phyloP scores from a whole-genome alignment of 2,329 filamentous ascomycete species.

The Colletotrichum godetiae region DNA sequence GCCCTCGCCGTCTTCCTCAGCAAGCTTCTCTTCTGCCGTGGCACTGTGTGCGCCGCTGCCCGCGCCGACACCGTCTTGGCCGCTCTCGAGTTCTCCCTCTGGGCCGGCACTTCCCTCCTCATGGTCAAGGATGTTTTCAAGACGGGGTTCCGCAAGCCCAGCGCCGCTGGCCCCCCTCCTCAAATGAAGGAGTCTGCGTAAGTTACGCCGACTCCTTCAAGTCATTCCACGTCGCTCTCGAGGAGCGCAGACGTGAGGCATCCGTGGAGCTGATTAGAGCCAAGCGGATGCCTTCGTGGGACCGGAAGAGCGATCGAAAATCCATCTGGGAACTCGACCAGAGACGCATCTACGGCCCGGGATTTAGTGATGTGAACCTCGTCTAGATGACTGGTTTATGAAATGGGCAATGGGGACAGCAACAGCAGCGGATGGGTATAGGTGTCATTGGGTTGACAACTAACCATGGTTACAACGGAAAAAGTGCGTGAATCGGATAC shows the following conservation, averaged over 20 bases:
- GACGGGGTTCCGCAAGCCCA: constrained; percentile 48
- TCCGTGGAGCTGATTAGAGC: constrained; percentile 28
- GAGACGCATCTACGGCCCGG: constrained; percentile 32
- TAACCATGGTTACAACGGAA: background rate
- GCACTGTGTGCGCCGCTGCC: constrained; percentile 66
- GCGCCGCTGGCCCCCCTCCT: constrained; percentile 39
- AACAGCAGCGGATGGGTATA: background rate
- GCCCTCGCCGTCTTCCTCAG: constrained; percentile 68
- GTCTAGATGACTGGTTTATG: constrained; percentile 34
- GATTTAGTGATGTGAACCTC: constrained; percentile 35
- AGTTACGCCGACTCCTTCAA: constrained; percentile 26
- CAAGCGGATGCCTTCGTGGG: constrained; percentile 31
- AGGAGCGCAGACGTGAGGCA: constrained; percentile 28
- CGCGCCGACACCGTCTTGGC: constrained; percentile 66
- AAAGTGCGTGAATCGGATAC: constrained; percentile 18
- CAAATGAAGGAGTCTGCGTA: constrained; percentile 38
- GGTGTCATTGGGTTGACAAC: constrained; percentile 3
- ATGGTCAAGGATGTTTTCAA: constrained; percentile 60
- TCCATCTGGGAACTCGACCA: constrained; percentile 29
- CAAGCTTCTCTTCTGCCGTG: constrained; percentile 66
- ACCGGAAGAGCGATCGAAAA: constrained; percentile 19
- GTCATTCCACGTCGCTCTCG: constrained; percentile 21
- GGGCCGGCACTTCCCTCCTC: constrained; percentile 61
- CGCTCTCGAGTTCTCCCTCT: constrained; percentile 63
- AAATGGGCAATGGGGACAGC: background rate